Base-by-base conservation (phyloP, 1,139 yeast species). In the Taiozyma sp. region DNA sequence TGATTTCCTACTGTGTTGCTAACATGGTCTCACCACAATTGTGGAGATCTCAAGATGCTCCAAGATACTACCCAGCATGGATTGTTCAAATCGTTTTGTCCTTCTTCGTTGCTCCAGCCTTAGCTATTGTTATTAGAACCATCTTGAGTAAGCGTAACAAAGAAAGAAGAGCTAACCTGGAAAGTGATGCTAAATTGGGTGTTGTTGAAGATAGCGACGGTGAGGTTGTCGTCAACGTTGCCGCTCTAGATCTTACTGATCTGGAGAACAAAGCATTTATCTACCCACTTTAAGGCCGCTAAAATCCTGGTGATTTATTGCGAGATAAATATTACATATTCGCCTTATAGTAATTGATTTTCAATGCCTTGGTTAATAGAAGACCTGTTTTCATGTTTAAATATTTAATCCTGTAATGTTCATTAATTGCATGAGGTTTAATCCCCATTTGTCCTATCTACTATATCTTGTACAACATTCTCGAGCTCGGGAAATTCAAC, bases 401-500 rank as follows among this genome's bases (percentile, higher is more conserved):
- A 23, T 4, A 16, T 16, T 16, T n/a, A 28, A 10, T 28, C 10
- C 4, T 38, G 41, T 38, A 38, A 6, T 19, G 9, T 38, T 19
- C 41, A 38, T 38, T 22, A 22, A 10, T 38, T 23, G 14, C 19
- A 10, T 19, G 24, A 14, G 8, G 9, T 9, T 19, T 22, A 19
- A 13, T 30, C 42, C 22, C 55, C 56, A 47, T 59, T 54, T 3
- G 80, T 74, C 54, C 83, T 72, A 28, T 69, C 60, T 40, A 75
- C 65, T 27, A 85, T 82, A 43, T 72, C 71, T 30, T 79, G 76
- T 9, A 86, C 85, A 10, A 76, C 75, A 0, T 65, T 69, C 23
- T 74, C 72, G 59, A 92, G 70, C 44, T 84, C 88, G 1, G 97
- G 97, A 62, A 88, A 91, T 60, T 89, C 96, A 43, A 77, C 79